These are phyloP conservation scores for Neurospora sp. DNA, from an alignment of 495 filamentous ascomycete genomes.

Conservation along the genomic window DNA sequence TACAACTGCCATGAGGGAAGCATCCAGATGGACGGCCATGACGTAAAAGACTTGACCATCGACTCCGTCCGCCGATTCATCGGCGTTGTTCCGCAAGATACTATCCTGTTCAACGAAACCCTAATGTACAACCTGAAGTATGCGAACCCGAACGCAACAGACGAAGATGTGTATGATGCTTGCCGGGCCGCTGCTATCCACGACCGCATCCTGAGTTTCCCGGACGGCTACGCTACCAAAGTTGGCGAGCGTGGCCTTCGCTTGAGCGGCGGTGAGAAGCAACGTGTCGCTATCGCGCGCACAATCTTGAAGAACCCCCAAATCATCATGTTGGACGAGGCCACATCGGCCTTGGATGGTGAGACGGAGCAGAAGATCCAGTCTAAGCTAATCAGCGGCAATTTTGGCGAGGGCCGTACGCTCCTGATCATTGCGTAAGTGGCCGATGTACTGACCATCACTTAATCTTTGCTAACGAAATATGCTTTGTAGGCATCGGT, in stretches of 20 bases:
- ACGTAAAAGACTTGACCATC: constrained; percentile 79
- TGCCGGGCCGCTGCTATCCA: constrained; percentile 91
- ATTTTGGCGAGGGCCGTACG: constrained; percentile 70
- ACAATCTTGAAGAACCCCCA: constrained; percentile 93
- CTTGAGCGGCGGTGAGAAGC: constrained; percentile 91
- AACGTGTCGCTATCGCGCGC: constrained; percentile 91
- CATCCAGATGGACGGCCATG: constrained; percentile 73
- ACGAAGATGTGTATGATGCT: constrained; percentile 82
- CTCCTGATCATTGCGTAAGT: constrained; percentile 55
- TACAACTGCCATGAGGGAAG: constrained; percentile 72
- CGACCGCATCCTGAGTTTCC: constrained; percentile 88
- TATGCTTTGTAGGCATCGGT: constrained; percentile 49
- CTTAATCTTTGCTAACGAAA: background rate
- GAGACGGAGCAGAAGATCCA: constrained; percentile 97
- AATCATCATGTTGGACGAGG: constrained; percentile 94
- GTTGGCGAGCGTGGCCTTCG: constrained; percentile 92
- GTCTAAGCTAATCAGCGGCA: constrained; percentile 66
- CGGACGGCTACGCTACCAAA: constrained; percentile 82
- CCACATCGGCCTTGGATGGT: constrained; percentile 88
- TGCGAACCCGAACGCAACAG: constrained; percentile 73
- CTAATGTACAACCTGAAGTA: constrained; percentile 96
- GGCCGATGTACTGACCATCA: background rate
- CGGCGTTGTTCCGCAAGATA: constrained; percentile 95
- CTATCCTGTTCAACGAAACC: constrained; percentile 91
- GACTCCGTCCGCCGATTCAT: constrained; percentile 85